Conservation (phyloP, 352 stramenopile genomes). For the Globisporangium abappressorium region DNA sequence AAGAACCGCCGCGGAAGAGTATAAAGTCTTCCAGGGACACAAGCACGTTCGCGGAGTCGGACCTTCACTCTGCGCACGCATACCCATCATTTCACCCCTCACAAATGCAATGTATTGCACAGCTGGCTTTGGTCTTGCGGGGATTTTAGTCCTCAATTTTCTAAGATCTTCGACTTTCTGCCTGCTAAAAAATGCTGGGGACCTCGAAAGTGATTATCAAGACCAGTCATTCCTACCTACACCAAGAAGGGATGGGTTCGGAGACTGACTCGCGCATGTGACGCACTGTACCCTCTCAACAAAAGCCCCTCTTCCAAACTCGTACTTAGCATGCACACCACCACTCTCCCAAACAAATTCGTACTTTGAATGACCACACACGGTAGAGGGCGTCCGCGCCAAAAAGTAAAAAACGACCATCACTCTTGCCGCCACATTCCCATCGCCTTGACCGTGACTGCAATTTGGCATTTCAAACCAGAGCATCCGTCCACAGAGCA, state of each 20-base stretch:
- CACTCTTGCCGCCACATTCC: slow-evolving; percentile 5
- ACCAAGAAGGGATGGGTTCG: slow-evolving; percentile 2
- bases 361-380: not conserved
- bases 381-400: slow-evolving; percentile 7
- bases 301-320: slow-evolving; percentile 5
- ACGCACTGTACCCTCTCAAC: slow-evolving; percentile 9
- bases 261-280: not conserved
- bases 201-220: slow-evolving; percentile 17
- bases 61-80: slow-evolving; percentile 29
- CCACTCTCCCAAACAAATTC: not conserved
- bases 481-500: slow-evolving; percentile 8
- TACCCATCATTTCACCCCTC: slow-evolving; percentile 23
- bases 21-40: slow-evolving; percentile 14
- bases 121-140: slow-evolving; percentile 13
- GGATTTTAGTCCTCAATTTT: not conserved
- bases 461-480: slow-evolving; percentile 10
- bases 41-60: not conserved
- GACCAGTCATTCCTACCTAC: slow-evolving; percentile 11
- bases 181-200: not conserved
- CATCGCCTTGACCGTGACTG: not conserved
- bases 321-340: slow-evolving; percentile 8
- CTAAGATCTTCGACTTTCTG: not conserved
- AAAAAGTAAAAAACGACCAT: slow-evolving; percentile 1
- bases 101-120: slow-evolving; percentile 6
- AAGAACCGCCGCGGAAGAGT: slow-evolving; percentile 20